Evolutionary conservation across 441 rosid genomes (phyloP).

Genomic region (Populus hybrid): DNA sequence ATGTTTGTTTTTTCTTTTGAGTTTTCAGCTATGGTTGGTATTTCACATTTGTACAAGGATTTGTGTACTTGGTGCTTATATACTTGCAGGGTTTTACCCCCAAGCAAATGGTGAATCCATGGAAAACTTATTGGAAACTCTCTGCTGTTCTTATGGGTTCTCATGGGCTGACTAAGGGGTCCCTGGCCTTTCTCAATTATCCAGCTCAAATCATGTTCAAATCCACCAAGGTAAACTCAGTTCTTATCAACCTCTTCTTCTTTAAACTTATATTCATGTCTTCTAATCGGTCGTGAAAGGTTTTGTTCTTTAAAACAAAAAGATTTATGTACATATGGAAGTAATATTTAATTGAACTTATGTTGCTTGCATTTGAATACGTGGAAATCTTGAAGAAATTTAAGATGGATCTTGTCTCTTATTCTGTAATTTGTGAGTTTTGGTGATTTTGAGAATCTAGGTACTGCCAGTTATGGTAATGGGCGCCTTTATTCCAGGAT

Average conservation of each 20-base stretch:
- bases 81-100: slow-evolving; percentile 71
- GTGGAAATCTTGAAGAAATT: not conserved
- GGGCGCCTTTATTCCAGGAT: slow-evolving; percentile 83
- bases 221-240: slow-evolving; percentile 64
- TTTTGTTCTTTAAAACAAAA: not conserved
- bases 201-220: slow-evolving; percentile 93
- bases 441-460: slow-evolving; percentile 25
- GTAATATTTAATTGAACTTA: not conserved
- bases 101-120: slow-evolving; percentile 81
- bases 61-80: slow-evolving; percentile 62
- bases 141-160: slow-evolving; percentile 86
- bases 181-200: slow-evolving; percentile 80
- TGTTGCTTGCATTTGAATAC: not conserved
- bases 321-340: not conserved
- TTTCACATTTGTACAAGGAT: slow-evolving; percentile 85
- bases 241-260: not conserved
- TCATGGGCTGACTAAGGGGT: slow-evolving; percentile 84
- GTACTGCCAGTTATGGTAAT: slow-evolving; percentile 81
- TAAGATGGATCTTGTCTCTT: not conserved
- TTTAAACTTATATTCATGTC: not conserved
- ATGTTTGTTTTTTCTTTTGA: not conserved
- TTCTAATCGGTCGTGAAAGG: not conserved
- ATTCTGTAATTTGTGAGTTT: not conserved
- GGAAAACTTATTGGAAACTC: slow-evolving; percentile 74
- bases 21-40: slow-evolving; percentile 82